phyloP scores from a whole-genome alignment of 2,329 filamentous ascomycete genomes.

The Zymoseptoria ardabiliae region DNA sequence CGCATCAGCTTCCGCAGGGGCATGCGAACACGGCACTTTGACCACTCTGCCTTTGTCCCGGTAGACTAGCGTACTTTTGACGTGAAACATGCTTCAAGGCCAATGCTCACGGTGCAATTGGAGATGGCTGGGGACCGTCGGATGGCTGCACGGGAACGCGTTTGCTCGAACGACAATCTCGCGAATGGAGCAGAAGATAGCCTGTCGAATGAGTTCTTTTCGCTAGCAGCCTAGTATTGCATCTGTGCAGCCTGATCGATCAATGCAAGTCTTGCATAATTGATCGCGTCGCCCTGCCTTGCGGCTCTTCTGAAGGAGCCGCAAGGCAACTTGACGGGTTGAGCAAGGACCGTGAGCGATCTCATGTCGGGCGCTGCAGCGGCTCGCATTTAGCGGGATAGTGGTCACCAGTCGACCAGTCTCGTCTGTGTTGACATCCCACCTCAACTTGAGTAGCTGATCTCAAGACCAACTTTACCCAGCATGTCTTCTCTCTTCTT shows the following conservation, averaged over 20 bases:
- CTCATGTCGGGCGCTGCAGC: not conserved
- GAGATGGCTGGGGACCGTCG: not conserved
- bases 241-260: not conserved
- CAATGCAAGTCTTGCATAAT: not conserved
- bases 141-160: not conserved
- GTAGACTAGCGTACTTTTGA: not conserved
- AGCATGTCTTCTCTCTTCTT: conserved; percentile 69
- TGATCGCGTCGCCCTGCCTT: not conserved
- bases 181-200: not conserved
- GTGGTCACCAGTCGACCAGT: not conserved
- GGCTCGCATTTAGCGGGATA: not conserved
- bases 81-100: not conserved
- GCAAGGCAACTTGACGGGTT: not conserved
- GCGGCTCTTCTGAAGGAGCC: not conserved
- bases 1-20: conserved; percentile 3
- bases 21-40: not conserved
- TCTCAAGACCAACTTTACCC: conserved; percentile 66
- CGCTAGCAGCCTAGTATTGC: not conserved
- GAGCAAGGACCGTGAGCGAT: not conserved
- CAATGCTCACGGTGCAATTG: not conserved
- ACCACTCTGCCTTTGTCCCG: not conserved
- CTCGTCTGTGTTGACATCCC: not conserved
- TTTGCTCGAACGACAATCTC: not conserved
- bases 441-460: conserved; percentile 60
- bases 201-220: not conserved